Conservation (phyloP, 306 rosid species). For the Cyclanthera cordifolia region DNA sequence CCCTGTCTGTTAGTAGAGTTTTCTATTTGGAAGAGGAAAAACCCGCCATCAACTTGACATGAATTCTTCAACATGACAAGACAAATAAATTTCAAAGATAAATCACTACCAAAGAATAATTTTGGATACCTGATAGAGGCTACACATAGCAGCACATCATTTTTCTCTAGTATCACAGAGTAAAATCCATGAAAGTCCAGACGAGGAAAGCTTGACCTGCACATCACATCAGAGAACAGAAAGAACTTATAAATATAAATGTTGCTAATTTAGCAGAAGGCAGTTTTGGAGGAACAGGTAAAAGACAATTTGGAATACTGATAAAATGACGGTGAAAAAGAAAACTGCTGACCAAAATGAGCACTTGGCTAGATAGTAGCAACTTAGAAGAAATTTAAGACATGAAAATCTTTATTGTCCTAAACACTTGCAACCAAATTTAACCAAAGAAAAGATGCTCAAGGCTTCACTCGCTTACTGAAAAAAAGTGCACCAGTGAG, state of each 20-base stretch:
- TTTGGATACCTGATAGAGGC: slow-evolving; percentile 76
- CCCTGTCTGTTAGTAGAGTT: too few species aligned
- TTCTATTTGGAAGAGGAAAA: too few species aligned
- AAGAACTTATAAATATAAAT: neutral
- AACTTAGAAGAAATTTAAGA: neutral
- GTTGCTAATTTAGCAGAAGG: neutral
- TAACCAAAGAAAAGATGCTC: neutral
- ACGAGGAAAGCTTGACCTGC: slow-evolving; percentile 92
- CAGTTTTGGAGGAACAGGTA: neutral
- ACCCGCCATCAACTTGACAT: too few species aligned
- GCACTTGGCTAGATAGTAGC: neutral
- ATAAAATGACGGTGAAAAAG: neutral
- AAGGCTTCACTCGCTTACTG: neutral
- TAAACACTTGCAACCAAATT: neutral
- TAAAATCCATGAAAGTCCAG: slow-evolving; percentile 89
- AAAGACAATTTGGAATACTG: neutral
- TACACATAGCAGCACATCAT: slow-evolving; percentile 69
- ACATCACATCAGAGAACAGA: slow-evolving; percentile 16
- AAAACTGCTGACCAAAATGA: neutral
- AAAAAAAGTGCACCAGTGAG: neutral
- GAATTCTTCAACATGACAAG: neutral
- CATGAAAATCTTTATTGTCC: neutral
- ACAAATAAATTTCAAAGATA: neutral
- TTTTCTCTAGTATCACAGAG: slow-evolving; percentile 74
- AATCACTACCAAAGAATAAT: slow-evolving; percentile 13